A percentile compares a stretch with the other conserved stretches of the same genome.
Evolutionary conservation across 257 asterid species (phyloP).

Genomic region (Gardenia jasminoides): DNA sequence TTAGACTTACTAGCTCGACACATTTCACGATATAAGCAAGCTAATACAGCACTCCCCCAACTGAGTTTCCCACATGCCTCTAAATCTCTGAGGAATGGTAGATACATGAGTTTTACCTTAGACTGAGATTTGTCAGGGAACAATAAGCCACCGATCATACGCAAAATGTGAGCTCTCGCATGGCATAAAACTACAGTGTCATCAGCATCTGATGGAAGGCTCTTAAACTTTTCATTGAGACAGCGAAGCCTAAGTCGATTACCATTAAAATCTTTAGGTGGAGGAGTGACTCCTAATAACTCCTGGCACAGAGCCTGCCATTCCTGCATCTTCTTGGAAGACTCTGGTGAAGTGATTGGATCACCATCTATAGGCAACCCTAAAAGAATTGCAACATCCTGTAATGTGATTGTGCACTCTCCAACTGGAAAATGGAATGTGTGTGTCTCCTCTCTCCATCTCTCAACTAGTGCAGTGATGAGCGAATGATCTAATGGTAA

Average conservation of each 20-base stretch:
- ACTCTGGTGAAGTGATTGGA: slow-evolving; percentile 6
- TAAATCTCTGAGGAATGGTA: slow-evolving; percentile 13
- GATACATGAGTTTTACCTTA: slow-evolving; percentile 20
- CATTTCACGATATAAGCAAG: slow-evolving; percentile 20
- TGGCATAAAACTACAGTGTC: slow-evolving; percentile 3
- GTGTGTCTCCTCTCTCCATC: slow-evolving; percentile 19
- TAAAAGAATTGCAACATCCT: slow-evolving; percentile 13
- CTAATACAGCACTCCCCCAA: slow-evolving; percentile 22
- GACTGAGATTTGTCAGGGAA: slow-evolving; percentile 17
- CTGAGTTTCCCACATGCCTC: slow-evolving; percentile 18
- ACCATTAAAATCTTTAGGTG: slow-evolving; percentile 12
- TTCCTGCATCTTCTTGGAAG: slow-evolving; percentile 13
- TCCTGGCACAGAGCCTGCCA: slow-evolving; percentile 17
- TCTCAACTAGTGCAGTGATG: slow-evolving; percentile 15
- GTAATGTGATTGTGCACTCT: slow-evolving; percentile 17
- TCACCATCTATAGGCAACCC: slow-evolving; percentile 18
- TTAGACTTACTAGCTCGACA: slow-evolving; percentile 15
- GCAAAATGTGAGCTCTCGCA: slow-evolving; percentile 17
- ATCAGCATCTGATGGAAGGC: slow-evolving; percentile 10
- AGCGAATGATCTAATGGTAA: slow-evolving; percentile 11
- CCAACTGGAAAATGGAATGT: slow-evolving; percentile 17
- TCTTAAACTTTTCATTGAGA: slow-evolving; percentile 11
- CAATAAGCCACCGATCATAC: slow-evolving; percentile 13
- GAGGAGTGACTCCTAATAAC: slow-evolving; percentile 15
- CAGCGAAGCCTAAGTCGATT: slow-evolving; percentile 7